These are phyloP conservation scores for Teratosphaeriaceae sp. DNA, from an alignment of 2,329 filamentous ascomycete genomes.

Conservation along the genomic window DNA sequence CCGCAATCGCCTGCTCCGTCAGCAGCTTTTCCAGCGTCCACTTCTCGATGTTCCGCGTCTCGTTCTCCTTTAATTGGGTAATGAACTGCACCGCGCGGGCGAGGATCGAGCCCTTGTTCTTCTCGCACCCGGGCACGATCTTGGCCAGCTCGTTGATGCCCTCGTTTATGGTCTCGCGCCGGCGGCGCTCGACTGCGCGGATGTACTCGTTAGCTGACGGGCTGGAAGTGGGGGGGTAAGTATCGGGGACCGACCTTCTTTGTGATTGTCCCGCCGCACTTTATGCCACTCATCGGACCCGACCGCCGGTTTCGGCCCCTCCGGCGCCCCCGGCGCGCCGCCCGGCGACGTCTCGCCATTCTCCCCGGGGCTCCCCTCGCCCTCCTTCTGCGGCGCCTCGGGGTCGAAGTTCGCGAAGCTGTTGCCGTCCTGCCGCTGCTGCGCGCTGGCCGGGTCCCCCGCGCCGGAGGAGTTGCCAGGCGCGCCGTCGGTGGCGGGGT, in stretches of 20 bases:
- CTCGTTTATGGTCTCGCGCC: constrained; percentile 97
- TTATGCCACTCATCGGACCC: constrained; percentile 98
- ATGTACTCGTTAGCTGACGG: constrained; percentile 6
- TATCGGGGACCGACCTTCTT: no score
- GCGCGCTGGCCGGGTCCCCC: constrained; percentile 14
- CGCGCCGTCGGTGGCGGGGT: no score
- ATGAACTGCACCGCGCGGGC: constrained; percentile 93
- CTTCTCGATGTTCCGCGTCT: constrained; percentile 88
- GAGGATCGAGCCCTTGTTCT: constrained; percentile 97
- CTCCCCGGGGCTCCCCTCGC: background rate
- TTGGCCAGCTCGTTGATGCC: constrained; percentile 97
- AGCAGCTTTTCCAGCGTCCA: constrained; percentile 88
- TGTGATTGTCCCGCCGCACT: constrained; percentile 94
- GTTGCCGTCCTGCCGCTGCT: constrained; percentile 12
- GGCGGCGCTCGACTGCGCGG: constrained; percentile 89
- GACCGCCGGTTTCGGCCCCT: constrained; percentile 48
- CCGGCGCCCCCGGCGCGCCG: background rate
- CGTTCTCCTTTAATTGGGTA: constrained; percentile 87
- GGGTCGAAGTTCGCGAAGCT: no score
- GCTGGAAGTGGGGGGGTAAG: no score
- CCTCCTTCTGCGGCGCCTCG: background rate
- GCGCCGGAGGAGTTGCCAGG: no score
- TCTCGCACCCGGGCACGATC: constrained; percentile 95
- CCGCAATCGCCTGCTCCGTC: constrained; percentile 80
- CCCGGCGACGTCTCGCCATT: constrained; percentile 5